These are phyloP conservation scores for Penicillium sp. DNA, from an alignment of 2,329 filamentous ascomycete species.

Conservation along the genomic window DNA sequence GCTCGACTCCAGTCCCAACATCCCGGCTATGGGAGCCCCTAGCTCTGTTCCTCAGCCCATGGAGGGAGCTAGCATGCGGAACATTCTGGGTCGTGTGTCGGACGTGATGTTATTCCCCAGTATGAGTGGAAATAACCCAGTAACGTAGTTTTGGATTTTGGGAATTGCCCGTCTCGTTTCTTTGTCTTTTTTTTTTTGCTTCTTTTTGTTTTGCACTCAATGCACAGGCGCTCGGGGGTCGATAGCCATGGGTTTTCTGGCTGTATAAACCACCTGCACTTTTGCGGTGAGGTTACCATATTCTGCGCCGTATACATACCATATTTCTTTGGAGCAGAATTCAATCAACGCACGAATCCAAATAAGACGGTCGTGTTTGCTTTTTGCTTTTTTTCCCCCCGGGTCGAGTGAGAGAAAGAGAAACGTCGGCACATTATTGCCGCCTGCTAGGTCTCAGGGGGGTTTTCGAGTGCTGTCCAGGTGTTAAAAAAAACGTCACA, in stretches of 20 bases:
- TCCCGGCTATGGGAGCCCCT: slow-evolving; percentile 3
- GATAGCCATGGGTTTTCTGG: background rate
- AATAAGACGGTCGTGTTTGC: background rate
- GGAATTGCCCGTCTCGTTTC: background rate
- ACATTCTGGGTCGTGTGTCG: slow-evolving; percentile 36
- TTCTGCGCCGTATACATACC: background rate
- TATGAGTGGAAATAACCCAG: slow-evolving; percentile 21
- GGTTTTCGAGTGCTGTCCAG: background rate
- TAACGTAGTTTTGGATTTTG: background rate
- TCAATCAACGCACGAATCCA: background rate
- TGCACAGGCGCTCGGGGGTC: background rate
- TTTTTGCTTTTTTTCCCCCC: background rate
- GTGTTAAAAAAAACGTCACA: background rate
- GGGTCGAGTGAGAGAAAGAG: background rate
- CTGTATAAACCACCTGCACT: background rate
- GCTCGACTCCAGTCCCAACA: slow-evolving; percentile 7
- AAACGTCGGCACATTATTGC: background rate
- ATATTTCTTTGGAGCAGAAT: background rate
- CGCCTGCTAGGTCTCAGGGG: background rate
- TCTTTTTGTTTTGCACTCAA: background rate
- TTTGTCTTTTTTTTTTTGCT: background rate
- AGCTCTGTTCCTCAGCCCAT: slow-evolving; percentile 2
- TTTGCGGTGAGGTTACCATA: background rate
- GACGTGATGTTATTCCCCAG: slow-evolving; percentile 40
- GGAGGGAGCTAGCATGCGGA: slow-evolving; percentile 32